These are phyloP conservation scores for Globisporangium apiculatum DNA, from an alignment of 352 stramenopile genomes.

Conservation along the genomic window DNA sequence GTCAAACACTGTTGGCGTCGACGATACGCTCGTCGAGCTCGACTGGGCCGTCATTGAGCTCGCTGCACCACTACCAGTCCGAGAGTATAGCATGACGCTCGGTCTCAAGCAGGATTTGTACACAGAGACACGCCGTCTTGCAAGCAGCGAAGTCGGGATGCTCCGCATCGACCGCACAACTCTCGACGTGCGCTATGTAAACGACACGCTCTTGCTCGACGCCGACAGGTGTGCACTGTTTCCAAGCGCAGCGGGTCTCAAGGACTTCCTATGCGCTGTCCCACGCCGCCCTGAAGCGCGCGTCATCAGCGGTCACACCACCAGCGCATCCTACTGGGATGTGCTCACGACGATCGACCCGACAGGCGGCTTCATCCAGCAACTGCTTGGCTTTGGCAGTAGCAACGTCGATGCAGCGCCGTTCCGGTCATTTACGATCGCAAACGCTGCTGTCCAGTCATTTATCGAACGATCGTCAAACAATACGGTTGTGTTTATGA, in stretches of 20 bases:
- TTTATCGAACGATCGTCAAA: neutral
- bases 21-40: neutral
- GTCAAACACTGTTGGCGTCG: neutral
- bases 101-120: no score
- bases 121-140: no score
- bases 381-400: neutral
- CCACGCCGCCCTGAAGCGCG: neutral
- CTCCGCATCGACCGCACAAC: neutral
- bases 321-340: neutral
- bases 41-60: slow-evolving; percentile 1
- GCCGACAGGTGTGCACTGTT: neutral
- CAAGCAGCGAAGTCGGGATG: neutral
- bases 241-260: neutral
- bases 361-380: no score
- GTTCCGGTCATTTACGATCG: slow-evolving; percentile 1
- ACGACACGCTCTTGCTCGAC: neutral
- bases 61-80: neutral
- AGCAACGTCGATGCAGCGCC: neutral
- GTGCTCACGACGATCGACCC: no score
- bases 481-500: neutral
- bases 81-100: no score
- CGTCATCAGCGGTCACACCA: neutral
- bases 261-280: neutral
- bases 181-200: neutral
- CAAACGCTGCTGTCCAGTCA: neutral